Percentiles rank a stretch among this genome's conserved stretches.
Evolutionary conservation across 1,284 basidiomycete genomes (phyloP).

Genomic region (Tylopilus sp.): DNA sequence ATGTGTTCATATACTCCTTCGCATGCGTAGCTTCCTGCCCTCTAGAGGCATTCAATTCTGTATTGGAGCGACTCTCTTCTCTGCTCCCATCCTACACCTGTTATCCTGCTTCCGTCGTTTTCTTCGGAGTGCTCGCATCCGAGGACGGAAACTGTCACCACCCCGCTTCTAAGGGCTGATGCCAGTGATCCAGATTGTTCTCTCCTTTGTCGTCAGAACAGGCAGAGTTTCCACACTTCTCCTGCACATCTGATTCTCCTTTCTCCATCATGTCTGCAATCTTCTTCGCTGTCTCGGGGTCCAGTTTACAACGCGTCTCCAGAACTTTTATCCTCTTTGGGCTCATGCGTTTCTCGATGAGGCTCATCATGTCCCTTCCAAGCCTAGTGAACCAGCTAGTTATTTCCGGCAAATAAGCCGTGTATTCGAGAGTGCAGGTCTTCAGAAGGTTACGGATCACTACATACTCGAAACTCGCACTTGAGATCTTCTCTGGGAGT

Average conservation of each 20-base stretch:
- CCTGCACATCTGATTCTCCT: too few species aligned
- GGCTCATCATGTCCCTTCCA: constrained; percentile 20
- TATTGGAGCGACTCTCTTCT: not conserved
- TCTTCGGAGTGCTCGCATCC: not conserved
- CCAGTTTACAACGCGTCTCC: constrained; percentile 39
- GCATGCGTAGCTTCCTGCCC: not conserved
- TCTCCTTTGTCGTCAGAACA: not conserved
- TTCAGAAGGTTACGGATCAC: constrained; percentile 34
- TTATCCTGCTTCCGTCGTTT: not conserved
- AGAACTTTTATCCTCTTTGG: constrained; percentile 34
- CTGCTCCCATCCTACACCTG: not conserved
- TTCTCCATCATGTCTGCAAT: constrained; percentile 38
- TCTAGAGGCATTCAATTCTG: not conserved
- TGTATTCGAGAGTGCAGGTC: constrained; percentile 24
- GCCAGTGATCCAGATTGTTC: too few species aligned
- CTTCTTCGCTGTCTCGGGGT: constrained; percentile 38
- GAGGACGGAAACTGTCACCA: not conserved
- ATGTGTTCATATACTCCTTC: not conserved
- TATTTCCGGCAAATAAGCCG: constrained; percentile 25
- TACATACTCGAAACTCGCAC: constrained; percentile 34
- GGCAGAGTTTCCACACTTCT: too few species aligned
- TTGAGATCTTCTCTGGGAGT: constrained; percentile 31
- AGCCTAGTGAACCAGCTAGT: constrained; percentile 32
- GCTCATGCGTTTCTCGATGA: constrained; percentile 29
- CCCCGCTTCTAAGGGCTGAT: not conserved